Conservation (phyloP, 164 flowering plant genomes). For the Tinospora cordifolia region DNA sequence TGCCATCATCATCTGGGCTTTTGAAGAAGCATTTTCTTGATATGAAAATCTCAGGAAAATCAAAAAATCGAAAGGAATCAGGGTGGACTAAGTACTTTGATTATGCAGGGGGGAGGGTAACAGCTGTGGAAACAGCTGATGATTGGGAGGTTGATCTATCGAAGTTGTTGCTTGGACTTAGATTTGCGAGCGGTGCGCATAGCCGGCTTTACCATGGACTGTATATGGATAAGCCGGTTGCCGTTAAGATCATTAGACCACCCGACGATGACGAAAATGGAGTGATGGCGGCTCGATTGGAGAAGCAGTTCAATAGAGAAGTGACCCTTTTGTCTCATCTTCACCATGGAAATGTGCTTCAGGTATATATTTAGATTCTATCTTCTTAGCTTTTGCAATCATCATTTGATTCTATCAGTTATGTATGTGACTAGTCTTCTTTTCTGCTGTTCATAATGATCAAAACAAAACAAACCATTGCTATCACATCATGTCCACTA, state of each 20-base stretch:
- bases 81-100: conserved; percentile 77
- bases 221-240: conserved; percentile 69
- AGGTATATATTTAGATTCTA: conserved; percentile 30
- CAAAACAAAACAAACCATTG: background rate
- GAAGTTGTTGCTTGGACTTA: conserved; percentile 55
- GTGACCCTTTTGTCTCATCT: conserved; percentile 61
- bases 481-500: background rate
- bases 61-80: conserved; percentile 44
- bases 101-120: conserved; percentile 61
- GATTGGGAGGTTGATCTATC: conserved; percentile 66
- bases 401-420: no score
- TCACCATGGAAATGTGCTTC: conserved; percentile 66
- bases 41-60: conserved; percentile 30
- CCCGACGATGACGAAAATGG: conserved; percentile 84
- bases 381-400: background rate
- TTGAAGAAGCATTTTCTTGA: conserved; percentile 41
- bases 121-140: conserved; percentile 57
- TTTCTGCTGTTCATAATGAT: background rate
- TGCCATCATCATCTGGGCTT: conserved; percentile 17
- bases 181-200: conserved; percentile 80
- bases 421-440: background rate
- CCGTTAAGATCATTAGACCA: conserved; percentile 60
- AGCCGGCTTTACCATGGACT: conserved; percentile 79
- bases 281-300: conserved; percentile 45
- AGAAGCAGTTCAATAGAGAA: conserved; percentile 69